Evolutionary conservation across 768 basidiomycete genomes (phyloP).

Genomic region (Mycena epipterygia): DNA sequence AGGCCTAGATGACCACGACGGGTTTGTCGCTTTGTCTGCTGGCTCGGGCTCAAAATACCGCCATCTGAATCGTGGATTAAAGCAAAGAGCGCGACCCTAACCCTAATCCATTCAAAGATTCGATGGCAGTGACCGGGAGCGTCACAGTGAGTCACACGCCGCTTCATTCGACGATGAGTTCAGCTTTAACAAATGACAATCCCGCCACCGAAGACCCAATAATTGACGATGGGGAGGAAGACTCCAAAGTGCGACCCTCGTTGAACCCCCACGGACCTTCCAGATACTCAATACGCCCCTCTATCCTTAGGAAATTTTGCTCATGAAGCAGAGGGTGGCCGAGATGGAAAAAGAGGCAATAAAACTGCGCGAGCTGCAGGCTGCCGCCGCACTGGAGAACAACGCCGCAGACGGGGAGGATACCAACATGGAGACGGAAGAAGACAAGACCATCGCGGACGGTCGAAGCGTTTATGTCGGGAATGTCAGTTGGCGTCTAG

Average conservation of each 20-base stretch:
- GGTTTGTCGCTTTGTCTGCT: no score
- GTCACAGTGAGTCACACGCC: neutral
- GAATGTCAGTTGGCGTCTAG: constrained; percentile 75
- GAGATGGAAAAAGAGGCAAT: constrained; percentile 95
- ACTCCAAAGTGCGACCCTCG: constrained; percentile 65
- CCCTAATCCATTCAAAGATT: no score
- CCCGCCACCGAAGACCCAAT: constrained; percentile 45
- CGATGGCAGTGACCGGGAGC: no score
- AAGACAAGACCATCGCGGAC: constrained; percentile 88
- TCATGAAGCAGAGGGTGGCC: constrained; percentile 93
- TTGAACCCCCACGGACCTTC: constrained; percentile 6
- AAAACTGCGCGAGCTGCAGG: constrained; percentile 89
- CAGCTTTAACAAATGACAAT: constrained; percentile 17
- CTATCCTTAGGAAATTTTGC: constrained; percentile 76
- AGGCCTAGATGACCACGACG: no score
- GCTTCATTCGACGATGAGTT: constrained; percentile 20
- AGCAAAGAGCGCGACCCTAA: no score
- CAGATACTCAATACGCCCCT: constrained; percentile 33
- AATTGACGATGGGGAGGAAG: constrained; percentile 75
- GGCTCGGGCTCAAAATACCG: no score
- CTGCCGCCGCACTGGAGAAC: constrained; percentile 75
- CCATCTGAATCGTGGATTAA: no score
- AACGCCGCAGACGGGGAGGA: constrained; percentile 62
- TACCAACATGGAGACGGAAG: constrained; percentile 80
- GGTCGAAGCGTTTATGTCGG: constrained; percentile 93